Evolutionary conservation across 2,329 filamentous ascomycete genomes (phyloP), one percentile per base, ranked within the genome.

Genomic region (Dactylellina parvicollis): DNA sequence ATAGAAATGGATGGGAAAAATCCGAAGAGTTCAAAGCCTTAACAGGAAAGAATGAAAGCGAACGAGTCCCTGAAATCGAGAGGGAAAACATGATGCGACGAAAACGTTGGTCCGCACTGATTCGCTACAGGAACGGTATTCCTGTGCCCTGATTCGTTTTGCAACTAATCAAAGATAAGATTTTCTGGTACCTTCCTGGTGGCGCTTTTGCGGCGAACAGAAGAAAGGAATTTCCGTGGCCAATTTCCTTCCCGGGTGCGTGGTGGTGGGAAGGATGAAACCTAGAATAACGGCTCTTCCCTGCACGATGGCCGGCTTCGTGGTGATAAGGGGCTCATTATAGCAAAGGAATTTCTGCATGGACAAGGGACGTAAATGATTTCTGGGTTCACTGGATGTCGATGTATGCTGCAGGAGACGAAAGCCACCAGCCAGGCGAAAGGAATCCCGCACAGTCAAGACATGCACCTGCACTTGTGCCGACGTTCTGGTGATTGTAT

Each of bases 131-230:
- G 49, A 70, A 54, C 50, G 66, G 57, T 64, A 57, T 32, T 30
- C 66, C 30, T 67, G 47, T 54, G 20, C 64, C 61, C 55, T 71
- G 49, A 22, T 60, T 72, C 59, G 67, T 72, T 65, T 72, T 36
- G 52, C 61, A 64, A 46, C 59, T 52, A 72, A 72, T 72, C 67
- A 72, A 65, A 72, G 67, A 72, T 72, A 72, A 72, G 67, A 72
- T 72, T 72, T 60, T 54, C 18, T 26, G 49, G 67, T 30, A 44
- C 60, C 38, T 59, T 56, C 46, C 65, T 59, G 44, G 67, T 72
- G 67, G 67, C 67, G 59, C 52, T 62, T 60, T 54, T 57, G 50
- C 57, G 47, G 44, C 56, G 59, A 64, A 62, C 49, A 28, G 50
- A 71, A 32, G 46, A 54, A 49, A 60, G 54, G 59, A 60, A 59